A percentile compares a stretch with the other conserved stretches of the same genome.
These are phyloP conservation scores for Sporothrix variecibatus DNA, from an alignment of 2,329 filamentous ascomycete species.

Conservation along the genomic window DNA sequence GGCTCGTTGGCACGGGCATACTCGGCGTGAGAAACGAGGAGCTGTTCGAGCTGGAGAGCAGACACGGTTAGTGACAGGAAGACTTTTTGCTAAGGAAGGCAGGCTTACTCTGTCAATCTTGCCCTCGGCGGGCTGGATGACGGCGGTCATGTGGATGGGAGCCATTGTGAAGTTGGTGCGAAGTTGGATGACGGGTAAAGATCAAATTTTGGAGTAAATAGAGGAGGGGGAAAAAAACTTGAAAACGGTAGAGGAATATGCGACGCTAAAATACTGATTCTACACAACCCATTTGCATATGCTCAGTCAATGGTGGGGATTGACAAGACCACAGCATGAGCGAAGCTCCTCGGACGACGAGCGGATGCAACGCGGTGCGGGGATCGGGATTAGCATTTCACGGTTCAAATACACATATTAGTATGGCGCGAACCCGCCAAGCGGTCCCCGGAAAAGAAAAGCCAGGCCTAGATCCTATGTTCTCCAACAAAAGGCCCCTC, in stretches of 20 bases:
- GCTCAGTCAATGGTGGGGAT: background rate
- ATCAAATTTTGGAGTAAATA: background rate
- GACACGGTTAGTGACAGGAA: background rate
- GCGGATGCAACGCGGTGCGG: background rate
- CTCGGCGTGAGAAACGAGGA: background rate
- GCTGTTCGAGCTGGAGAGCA: background rate
- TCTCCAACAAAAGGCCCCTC: background rate
- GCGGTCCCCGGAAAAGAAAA: background rate
- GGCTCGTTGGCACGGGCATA: background rate
- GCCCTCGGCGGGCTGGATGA: background rate
- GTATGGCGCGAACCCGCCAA: background rate
- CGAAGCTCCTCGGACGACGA: background rate
- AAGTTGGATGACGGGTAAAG: background rate
- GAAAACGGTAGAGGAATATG: background rate
- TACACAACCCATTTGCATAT: background rate
- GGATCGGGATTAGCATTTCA: background rate
- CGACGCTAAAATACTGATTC: background rate
- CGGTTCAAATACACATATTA: too few species aligned
- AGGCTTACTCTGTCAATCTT: background rate
- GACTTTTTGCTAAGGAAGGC: background rate
- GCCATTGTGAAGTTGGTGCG: background rate
- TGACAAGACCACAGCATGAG: too few species aligned
- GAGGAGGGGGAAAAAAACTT: background rate
- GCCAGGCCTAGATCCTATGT: background rate
- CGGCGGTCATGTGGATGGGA: background rate